Evolutionary conservation across 2,329 filamentous ascomycete species (phyloP), one percentile per base, ranked within the genome.

Genomic region (Talaromyces sp.): DNA sequence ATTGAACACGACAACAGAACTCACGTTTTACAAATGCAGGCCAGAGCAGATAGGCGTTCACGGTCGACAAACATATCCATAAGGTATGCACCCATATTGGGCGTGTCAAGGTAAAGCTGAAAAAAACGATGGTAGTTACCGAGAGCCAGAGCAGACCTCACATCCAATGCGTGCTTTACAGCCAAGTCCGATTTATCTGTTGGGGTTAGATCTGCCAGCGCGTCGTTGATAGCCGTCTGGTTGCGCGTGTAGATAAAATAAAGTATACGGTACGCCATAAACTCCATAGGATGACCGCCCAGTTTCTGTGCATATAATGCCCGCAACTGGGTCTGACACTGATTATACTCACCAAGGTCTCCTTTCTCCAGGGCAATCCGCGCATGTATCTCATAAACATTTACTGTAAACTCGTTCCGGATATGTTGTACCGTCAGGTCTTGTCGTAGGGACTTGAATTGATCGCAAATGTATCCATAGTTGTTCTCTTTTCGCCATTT

Each of bases 321-420:
- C 75, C 91, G 90, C 72, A 99, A 82, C 79, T 99, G 94, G 69
- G 94, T 97, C 81, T 99, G 94, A 77, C 94, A 99, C 83, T 99
- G 94, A 81, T 99, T 99, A 94, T 99, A 99, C 94, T 99, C 94
- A 99, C 94, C 93, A 80, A 97, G 85, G 81, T 99, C 94, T 78
- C 89, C 91, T 83, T 95, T 97, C 77, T 99, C 93, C 76, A 99
- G 81, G 65, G 94, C 94, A 77, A 99, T 97, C 61, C 94, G 88
- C 63, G 93, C 94, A 77, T 99, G 94, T 62, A 93, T 95, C 78
- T 99, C 94, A 76, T 99, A 99, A 50, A 97, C 94, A 62, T 84
- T 88, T 63, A 97, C 92, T 25, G 94, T 97, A 72, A 99, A 97
- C 55, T 95, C 89, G 75, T 91, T 96, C 77, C 91, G 92, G 78